These are phyloP conservation scores for Microglena sp. DNA, from an alignment of 139 green algal species.

Conservation along the genomic window DNA sequence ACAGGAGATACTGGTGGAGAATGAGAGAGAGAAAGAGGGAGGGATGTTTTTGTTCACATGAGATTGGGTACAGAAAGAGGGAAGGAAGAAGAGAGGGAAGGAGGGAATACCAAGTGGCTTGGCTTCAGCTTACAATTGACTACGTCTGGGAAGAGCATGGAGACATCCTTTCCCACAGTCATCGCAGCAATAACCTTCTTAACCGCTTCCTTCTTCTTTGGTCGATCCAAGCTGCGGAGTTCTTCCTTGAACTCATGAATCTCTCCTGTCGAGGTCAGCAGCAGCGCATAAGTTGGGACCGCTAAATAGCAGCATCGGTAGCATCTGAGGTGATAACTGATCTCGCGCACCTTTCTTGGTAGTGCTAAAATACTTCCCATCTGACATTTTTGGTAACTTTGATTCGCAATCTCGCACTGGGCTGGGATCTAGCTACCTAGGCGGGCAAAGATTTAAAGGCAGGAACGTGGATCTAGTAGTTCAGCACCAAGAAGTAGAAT, in stretches of 20 bases:
- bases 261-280: not conserved
- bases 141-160: conserved; percentile 89
- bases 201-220: conserved; percentile 90
- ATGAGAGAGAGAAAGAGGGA: too few species aligned
- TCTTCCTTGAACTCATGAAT: conserved; percentile 58
- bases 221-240: conserved; percentile 71
- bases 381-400: too few species aligned
- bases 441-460: too few species aligned
- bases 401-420: too few species aligned
- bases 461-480: too few species aligned
- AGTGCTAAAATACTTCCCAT: conserved; percentile 71
- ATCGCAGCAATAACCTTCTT: conserved; percentile 97
- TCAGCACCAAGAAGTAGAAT: too few species aligned
- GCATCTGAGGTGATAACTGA: not conserved
- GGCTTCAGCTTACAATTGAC: conserved; percentile 88
- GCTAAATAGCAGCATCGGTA: not conserved
- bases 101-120: too few species aligned
- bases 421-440: too few species aligned
- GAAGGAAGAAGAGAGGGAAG: too few species aligned
- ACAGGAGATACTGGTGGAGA: too few species aligned
- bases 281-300: not conserved
- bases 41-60: too few species aligned
- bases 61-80: too few species aligned
- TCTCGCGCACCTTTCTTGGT: conserved; percentile 79
- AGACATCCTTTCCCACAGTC: conserved; percentile 98